These are phyloP conservation scores for Nissolia schottii DNA, from an alignment of 306 rosid species.

Conservation along the genomic window DNA sequence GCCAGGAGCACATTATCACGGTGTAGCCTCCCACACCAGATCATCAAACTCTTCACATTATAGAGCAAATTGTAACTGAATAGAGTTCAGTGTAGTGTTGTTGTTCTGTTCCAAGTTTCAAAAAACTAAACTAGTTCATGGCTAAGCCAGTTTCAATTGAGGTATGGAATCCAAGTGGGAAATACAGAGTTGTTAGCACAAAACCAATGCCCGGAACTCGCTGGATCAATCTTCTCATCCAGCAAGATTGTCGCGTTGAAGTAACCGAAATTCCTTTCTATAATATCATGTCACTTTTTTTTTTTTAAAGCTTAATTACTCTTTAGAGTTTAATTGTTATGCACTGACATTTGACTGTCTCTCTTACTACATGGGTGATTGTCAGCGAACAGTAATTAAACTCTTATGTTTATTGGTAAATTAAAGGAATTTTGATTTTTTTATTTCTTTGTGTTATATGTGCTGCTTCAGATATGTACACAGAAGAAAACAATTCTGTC, in stretches of 20 bases:
- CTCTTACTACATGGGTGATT: no score
- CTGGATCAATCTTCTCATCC: conserved; percentile 90
- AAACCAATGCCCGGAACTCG: conserved; percentile 99
- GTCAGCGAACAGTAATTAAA: no score
- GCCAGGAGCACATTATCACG: not conserved
- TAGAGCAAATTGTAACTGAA: not conserved
- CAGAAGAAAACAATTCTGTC: conserved; percentile 92
- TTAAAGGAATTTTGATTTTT: not conserved
- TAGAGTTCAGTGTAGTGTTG: conserved; percentile 17
- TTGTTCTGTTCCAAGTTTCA: not conserved
- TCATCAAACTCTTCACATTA: not conserved
- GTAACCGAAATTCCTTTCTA: conserved; percentile 37
- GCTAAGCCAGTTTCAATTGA: conserved; percentile 89
- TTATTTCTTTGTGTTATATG: not conserved
- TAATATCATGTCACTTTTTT: no score
- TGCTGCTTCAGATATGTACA: conserved; percentile 67
- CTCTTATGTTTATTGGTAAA: not conserved
- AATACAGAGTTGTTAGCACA: conserved; percentile 94
- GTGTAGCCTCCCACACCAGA: conserved; percentile 19
- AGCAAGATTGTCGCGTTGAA: conserved; percentile 89
- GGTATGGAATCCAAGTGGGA: conserved; percentile 93
- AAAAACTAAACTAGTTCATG: conserved; percentile 40
- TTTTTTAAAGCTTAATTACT: not conserved
- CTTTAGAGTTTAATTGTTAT: no score
- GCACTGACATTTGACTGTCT: no score